A percentile compares a stretch with the other conserved stretches of the same genome.
Evolutionary conservation across 495 filamentous ascomycete genomes (phyloP).

Genomic region (Penicillium angulare): DNA sequence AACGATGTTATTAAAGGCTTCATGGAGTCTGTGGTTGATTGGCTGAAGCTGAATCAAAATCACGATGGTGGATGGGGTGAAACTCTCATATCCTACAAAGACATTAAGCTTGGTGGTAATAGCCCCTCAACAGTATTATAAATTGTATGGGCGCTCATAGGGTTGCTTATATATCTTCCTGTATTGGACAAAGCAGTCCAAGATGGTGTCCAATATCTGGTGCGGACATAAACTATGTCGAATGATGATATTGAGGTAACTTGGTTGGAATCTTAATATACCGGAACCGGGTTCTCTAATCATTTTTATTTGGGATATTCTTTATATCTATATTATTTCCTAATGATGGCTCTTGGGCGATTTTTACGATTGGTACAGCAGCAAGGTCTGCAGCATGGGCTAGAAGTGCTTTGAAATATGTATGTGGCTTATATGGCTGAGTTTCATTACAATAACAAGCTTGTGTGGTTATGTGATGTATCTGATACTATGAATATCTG

Average conservation of each 20-base stretch:
- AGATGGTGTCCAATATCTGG: not conserved
- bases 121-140: conserved; percentile 24
- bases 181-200: not conserved
- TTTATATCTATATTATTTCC: conserved; percentile 39
- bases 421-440: too few relatives aligned
- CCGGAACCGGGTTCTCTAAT: conserved; percentile 38
- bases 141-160: conserved; percentile 38
- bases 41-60: conserved; percentile 31
- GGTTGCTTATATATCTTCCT: conserved; percentile 20
- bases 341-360: conserved; percentile 38
- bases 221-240: not conserved
- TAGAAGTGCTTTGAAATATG: too few relatives aligned
- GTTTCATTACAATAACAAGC: too few relatives aligned
- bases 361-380: too few relatives aligned
- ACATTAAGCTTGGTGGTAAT: not conserved
- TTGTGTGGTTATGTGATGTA: too few relatives aligned
- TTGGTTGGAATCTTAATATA: conserved; percentile 29
- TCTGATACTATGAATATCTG: too few relatives aligned
- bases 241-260: conserved; percentile 2
- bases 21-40: conserved; percentile 15
- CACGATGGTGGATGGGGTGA: conserved; percentile 41
- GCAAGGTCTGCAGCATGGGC: too few relatives aligned
- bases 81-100: conserved; percentile 23
- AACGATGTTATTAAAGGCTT: conserved; percentile 4
- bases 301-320: conserved; percentile 35